Evolutionary conservation across 2,329 filamentous ascomycete genomes (phyloP).

Genomic region (Microdochium paspali): DNA sequence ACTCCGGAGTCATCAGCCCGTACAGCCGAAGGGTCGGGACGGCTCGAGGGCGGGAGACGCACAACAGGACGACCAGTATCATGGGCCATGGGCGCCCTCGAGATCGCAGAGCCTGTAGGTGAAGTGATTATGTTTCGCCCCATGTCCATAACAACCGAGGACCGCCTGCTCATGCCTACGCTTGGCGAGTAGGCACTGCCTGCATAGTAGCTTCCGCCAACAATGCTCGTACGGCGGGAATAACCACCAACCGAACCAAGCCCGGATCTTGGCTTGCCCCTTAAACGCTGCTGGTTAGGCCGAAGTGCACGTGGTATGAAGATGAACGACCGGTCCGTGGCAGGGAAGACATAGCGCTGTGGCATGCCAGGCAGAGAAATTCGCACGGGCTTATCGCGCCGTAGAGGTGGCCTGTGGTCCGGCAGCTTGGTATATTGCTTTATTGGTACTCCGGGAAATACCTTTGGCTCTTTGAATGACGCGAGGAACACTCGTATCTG

Average conservation of each 20-base stretch:
- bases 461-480: constrained; percentile 60
- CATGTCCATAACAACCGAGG: constrained; percentile 61
- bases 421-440: constrained; percentile 91
- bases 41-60: constrained; percentile 61
- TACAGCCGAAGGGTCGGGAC: constrained; percentile 9
- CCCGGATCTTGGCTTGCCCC: constrained; percentile 65
- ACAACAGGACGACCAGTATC: constrained; percentile 67
- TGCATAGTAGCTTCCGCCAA: constrained; percentile 55
- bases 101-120: constrained; percentile 69
- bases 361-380: constrained; percentile 76
- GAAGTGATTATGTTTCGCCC: constrained; percentile 69
- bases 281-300: constrained; percentile 78
- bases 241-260: constrained; percentile 58
- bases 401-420: constrained; percentile 85
- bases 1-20: constrained; percentile 13
- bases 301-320: constrained; percentile 93
- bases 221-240: constrained; percentile 77
- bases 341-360: constrained; percentile 85
- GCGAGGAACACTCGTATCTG: constrained; percentile 76
- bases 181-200: constrained; percentile 79
- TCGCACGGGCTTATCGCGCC: constrained; percentile 91
- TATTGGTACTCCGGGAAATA: constrained; percentile 67
- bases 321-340: constrained; percentile 85
- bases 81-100: constrained; percentile 51
- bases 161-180: constrained; percentile 78